These are phyloP conservation scores for Rugonectria rugulosa DNA, from an alignment of 2,329 filamentous ascomycete genomes.

Conservation along the genomic window DNA sequence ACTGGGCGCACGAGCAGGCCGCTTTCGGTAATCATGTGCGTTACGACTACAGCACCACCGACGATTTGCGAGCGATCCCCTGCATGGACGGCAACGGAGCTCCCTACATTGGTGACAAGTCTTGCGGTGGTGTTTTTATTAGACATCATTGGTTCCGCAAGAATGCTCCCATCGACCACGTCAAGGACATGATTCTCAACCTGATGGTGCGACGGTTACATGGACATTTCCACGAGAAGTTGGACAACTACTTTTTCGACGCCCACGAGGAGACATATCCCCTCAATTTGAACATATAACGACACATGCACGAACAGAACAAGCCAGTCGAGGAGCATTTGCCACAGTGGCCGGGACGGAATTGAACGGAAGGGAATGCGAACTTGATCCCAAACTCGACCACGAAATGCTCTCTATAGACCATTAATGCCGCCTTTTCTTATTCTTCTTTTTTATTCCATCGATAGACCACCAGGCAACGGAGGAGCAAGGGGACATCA, in stretches of 20 bases:
- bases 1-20: constrained; percentile 41
- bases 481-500: background rate
- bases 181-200: constrained; percentile 27
- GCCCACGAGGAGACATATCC: constrained; percentile 23
- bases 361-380: background rate
- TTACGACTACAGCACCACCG: constrained; percentile 34
- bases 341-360: background rate
- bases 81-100: constrained; percentile 38
- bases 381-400: too few species aligned
- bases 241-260: constrained; percentile 23
- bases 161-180: constrained; percentile 22
- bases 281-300: constrained; percentile 2
- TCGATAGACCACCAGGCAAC: background rate
- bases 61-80: constrained; percentile 31
- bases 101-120: constrained; percentile 31
- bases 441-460: background rate
- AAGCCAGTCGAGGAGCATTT: background rate
- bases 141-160: constrained; percentile 38
- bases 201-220: constrained; percentile 26
- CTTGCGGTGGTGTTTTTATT: constrained; percentile 35
- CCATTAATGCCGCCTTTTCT: background rate
- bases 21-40: constrained; percentile 37
- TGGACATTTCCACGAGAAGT: constrained; percentile 22
- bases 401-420: background rate
- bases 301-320: background rate